Conservation (phyloP, 2,329 filamentous ascomycete species). For the Fusarium multiceps region DNA sequence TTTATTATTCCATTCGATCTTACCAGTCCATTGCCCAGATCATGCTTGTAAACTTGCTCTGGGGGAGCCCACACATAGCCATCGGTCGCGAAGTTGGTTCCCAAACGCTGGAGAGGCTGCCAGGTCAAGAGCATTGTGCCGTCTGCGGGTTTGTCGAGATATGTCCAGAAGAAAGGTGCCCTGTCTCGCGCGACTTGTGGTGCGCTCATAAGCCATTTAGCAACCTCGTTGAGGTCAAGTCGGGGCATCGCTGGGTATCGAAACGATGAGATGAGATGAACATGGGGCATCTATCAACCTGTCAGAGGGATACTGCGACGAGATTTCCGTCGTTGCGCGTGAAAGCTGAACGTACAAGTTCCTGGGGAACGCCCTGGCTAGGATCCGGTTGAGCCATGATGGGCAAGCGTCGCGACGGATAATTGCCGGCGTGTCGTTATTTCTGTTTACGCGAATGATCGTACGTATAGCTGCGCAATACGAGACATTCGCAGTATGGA, state of each 20-base stretch:
- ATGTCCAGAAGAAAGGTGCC: conserved; percentile 93
- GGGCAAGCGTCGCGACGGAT: conserved; percentile 40
- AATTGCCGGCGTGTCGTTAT: conserved; percentile 20
- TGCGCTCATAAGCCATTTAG: conserved; percentile 84
- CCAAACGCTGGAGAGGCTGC: conserved; percentile 81
- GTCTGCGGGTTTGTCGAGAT: conserved; percentile 83
- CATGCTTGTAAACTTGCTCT: conserved; percentile 81
- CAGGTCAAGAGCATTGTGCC: conserved; percentile 87
- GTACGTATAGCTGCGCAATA: conserved; percentile 1
- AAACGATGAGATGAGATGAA: conserved; percentile 88
- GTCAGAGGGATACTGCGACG: conserved; percentile 35
- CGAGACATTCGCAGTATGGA: not conserved
- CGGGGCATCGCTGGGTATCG: conserved; percentile 80
- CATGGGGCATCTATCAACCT: conserved; percentile 76
- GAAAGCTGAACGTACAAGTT: conserved; percentile 51
- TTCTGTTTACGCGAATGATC: conserved; percentile 37
- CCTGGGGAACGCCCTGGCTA: conserved; percentile 56
- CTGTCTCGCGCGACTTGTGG: conserved; percentile 86
- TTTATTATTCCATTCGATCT: conserved; percentile 35
- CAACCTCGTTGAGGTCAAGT: conserved; percentile 79
- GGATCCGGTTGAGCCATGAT: conserved; percentile 57
- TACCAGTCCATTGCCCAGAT: conserved; percentile 72
- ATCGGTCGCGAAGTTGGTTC: conserved; percentile 85
- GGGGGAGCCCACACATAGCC: conserved; percentile 90
- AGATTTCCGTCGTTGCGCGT: not conserved